Percentiles rank a stretch among this genome's conserved stretches.
These are phyloP conservation scores for Nicotiana knightiana DNA, from an alignment of 257 asterid species.

Conservation along the genomic window DNA sequence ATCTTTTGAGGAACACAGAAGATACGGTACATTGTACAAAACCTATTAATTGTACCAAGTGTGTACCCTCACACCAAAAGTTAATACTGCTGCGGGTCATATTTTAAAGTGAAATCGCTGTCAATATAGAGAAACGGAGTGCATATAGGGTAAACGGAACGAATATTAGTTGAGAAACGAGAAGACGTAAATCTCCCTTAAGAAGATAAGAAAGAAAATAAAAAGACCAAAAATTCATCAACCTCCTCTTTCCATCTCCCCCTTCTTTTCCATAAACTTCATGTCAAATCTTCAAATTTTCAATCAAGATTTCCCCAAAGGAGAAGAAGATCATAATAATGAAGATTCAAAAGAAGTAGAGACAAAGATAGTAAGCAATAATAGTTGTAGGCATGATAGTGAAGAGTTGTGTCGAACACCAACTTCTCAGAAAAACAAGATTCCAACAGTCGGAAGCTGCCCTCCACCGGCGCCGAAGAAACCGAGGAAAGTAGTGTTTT, in stretches of 20 bases:
- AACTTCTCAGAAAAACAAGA: constrained; percentile 17
- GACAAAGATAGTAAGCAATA: not conserved
- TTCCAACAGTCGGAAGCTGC: constrained; percentile 20
- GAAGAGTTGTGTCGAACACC: constrained; percentile 27
- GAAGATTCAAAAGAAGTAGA: not conserved
- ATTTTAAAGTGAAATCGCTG: not conserved
- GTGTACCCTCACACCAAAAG: no score
- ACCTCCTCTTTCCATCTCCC: not conserved
- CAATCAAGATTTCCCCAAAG: not conserved
- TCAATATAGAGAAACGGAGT: not conserved
- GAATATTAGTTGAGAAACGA: not conserved
- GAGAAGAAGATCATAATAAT: not conserved
- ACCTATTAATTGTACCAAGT: no score
- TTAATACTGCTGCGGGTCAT: not conserved
- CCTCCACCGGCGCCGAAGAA: constrained; percentile 30
- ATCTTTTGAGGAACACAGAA: no score
- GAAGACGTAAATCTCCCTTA: constrained; percentile 2
- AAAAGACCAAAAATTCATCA: not conserved
- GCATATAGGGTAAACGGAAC: not conserved
- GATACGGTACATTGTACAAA: no score
- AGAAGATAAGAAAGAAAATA: constrained; percentile 6
- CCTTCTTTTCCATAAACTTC: not conserved
- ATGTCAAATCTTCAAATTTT: constrained; percentile 18
- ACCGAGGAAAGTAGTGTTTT: not conserved
- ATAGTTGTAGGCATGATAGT: not conserved